Base-by-base conservation (phyloP, 2,329 filamentous ascomycete genomes). In the Arthrobotrys entomopaga region DNA sequence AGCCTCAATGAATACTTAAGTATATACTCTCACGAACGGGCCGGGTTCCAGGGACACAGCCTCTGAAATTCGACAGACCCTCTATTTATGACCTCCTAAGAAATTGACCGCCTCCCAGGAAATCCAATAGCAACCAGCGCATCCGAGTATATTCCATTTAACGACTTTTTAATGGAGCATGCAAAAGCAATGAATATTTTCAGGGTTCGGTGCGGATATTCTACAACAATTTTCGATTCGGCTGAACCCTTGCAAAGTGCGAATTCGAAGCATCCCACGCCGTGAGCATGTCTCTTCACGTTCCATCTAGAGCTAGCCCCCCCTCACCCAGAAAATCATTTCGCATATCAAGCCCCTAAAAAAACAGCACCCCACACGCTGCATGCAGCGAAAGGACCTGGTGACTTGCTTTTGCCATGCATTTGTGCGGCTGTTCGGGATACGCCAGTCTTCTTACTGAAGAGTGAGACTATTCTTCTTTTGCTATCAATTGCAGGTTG, bases 261-360 rank as follows among this genome's bases (percentile, higher is more conserved):
- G 49, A 54, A 53, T 60, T 56, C 29, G 46, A 52, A 58, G 63
- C 64, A 67, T 67, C 64, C 65, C 65, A 69, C 65, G 65, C 56
- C 10, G n/a, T 48, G 34, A 54, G 42, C 10, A 29, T 3, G 7
- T 34, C 42, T 19, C 8, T n/a, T 6, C 4, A 40, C 40, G 26
- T 59, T 13, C 26, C 26, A 26, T n/a, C 59, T 22, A 43, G 52
- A n/a, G n/a, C n/a, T n/a, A n/a, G n/a, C n/a, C n/a, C n/a, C 65
- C 56, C 56, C 56, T 69, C 65, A 61, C 13, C 57, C 40, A 38
- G 65, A 49, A 61, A 61, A 49, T 61, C 49, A 20, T 61, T 43
- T 69, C 65, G 56, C 38, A 56, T 46, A 61, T 65, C 52, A 40
- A 65, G 48, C 26, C 29, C 29, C 29, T 29, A 38, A 19, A 48